Evolutionary conservation across 1,284 basidiomycete genomes (phyloP).

Genomic region (Fomitopsis pinicola): DNA sequence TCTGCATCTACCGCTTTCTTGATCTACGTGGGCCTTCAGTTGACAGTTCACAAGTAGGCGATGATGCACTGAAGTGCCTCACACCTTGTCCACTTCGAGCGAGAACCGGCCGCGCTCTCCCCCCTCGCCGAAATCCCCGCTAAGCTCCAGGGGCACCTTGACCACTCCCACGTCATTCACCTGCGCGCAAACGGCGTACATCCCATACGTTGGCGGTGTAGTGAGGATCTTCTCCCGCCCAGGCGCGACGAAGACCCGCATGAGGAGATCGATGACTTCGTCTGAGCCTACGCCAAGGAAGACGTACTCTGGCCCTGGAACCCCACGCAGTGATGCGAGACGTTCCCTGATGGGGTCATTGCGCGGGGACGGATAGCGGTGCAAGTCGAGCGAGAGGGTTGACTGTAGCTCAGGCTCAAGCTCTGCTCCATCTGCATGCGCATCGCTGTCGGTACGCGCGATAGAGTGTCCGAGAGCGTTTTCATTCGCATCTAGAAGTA

Average conservation of each 20-base stretch:
- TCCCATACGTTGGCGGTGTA: constrained; percentile 96
- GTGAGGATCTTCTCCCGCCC: constrained; percentile 79
- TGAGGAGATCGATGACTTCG: constrained; percentile 94
- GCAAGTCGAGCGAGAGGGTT: constrained; percentile 52
- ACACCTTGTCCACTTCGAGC: constrained; percentile 70
- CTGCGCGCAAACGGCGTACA: constrained; percentile 94
- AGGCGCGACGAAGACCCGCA: constrained; percentile 85
- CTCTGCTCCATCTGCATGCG: constrained; percentile 17
- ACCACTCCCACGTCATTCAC: constrained; percentile 91
- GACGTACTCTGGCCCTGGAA: constrained; percentile 69
- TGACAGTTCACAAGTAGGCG: background rate
- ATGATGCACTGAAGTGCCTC: constrained; percentile 21
- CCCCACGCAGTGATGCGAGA: constrained; percentile 67
- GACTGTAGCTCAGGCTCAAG: constrained; percentile 28
- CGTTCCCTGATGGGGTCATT: constrained; percentile 77
- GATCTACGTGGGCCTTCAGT: constrained; percentile 43
- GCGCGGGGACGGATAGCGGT: constrained; percentile 87
- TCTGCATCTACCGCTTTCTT: constrained; percentile 65
- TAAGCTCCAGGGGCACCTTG: constrained; percentile 74
- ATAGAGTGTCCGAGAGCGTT: constrained; percentile 91
- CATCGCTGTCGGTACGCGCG: constrained; percentile 25
- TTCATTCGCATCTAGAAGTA: constrained; percentile 98
- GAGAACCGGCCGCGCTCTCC: constrained; percentile 77
- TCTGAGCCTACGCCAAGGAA: constrained; percentile 97
- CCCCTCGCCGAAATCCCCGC: constrained; percentile 54